Evolutionary conservation across 2,329 filamentous ascomycete species (phyloP).

Genomic region (Penicillium rolfsii): DNA sequence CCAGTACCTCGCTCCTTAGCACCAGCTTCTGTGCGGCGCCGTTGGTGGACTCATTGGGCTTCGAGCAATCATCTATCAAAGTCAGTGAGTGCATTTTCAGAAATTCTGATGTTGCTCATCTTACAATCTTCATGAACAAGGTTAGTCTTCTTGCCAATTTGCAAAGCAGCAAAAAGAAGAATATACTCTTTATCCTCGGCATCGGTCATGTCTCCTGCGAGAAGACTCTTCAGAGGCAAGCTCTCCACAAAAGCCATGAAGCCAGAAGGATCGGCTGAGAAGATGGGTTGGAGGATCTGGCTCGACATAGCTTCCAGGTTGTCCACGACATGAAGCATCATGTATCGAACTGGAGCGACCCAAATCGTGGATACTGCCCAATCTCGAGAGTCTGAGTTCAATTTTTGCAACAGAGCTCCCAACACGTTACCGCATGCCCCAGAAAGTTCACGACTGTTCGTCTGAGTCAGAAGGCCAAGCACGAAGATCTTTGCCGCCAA

Average conservation of each 20-base stretch:
- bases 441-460: constrained; percentile 36
- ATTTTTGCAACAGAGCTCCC: constrained; percentile 35
- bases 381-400: constrained; percentile 23
- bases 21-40: constrained; percentile 30
- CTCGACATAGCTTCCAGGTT: constrained; percentile 42
- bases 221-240: constrained; percentile 57
- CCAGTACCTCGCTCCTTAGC: constrained; percentile 41
- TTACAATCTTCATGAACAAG: constrained; percentile 69
- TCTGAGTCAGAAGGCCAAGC: constrained; percentile 38
- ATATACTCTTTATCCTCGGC: constrained; percentile 59
- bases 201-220: constrained; percentile 50
- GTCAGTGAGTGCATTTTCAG: constrained; percentile 15
- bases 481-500: constrained; percentile 38
- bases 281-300: constrained; percentile 43
- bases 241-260: constrained; percentile 58
- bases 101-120: constrained; percentile 25
- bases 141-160: constrained; percentile 71
- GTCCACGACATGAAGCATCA: constrained; percentile 42
- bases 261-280: constrained; percentile 37
- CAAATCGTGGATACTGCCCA: constrained; percentile 35
- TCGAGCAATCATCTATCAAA: constrained; percentile 34
- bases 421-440: constrained; percentile 35
- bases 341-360: constrained; percentile 42
- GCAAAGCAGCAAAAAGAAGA: constrained; percentile 68
- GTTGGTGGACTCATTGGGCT: constrained; percentile 18